A percentile compares a stretch with the other conserved stretches of the same genome.
These are phyloP conservation scores for Coffea canephora DNA, from an alignment of 257 asterid species.

Conservation along the genomic window DNA sequence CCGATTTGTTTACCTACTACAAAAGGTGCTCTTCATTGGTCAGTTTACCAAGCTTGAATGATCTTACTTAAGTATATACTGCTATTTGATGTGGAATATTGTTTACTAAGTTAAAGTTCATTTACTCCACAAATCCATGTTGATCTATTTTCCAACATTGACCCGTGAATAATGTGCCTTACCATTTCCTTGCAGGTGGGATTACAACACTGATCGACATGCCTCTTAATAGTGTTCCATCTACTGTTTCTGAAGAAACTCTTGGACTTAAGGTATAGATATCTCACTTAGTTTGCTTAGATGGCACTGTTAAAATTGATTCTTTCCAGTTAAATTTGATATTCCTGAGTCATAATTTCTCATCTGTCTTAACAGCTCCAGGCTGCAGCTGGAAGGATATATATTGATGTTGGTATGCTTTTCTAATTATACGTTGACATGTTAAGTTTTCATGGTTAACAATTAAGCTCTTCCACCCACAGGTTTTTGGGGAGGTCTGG, in stretches of 20 bases:
- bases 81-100: neutral
- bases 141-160: neutral
- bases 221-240: conserved; percentile 89
- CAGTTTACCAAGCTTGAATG: neutral
- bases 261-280: conserved; percentile 72
- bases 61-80: neutral
- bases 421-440: conserved; percentile 3
- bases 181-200: conserved; percentile 61
- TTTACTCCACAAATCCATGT: neutral
- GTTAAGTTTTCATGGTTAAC: conserved; percentile 4
- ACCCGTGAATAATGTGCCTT: neutral
- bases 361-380: conserved; percentile 41
- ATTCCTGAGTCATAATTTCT: neutral
- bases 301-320: neutral
- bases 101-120: neutral
- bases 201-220: conserved; percentile 89
- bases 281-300: conserved; percentile 2
- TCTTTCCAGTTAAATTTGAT: conserved; percentile 3
- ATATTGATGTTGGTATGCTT: conserved; percentile 86
- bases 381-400: conserved; percentile 80
- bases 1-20: neutral
- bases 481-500: conserved; percentile 99
- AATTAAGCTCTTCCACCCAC: conserved; percentile 19
- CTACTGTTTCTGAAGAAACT: conserved; percentile 84
- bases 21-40: neutral